Evolutionary conservation across 1,284 basidiomycete genomes (phyloP).

Genomic region (Albatrellus sp.): DNA sequence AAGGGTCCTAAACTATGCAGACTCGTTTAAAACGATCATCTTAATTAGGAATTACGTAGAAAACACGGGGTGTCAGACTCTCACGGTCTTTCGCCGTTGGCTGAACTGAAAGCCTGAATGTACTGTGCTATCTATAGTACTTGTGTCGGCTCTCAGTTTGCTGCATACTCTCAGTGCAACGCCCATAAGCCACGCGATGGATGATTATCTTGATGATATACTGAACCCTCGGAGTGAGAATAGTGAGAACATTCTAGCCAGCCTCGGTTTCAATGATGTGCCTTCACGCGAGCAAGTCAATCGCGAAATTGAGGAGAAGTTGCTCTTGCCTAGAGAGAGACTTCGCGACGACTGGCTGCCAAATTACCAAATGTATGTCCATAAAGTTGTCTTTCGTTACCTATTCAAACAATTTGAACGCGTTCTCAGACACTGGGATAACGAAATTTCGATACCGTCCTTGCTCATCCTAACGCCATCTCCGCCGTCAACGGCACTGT

Average conservation of each 20-base stretch:
- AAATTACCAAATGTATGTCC: slow-evolving; percentile 60
- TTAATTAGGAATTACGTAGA: too few relatives aligned
- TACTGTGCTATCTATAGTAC: background rate
- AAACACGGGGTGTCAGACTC: too few relatives aligned
- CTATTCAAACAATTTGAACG: background rate
- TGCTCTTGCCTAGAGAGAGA: slow-evolving; percentile 50
- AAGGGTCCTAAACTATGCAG: too few relatives aligned
- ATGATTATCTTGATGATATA: slow-evolving; percentile 21
- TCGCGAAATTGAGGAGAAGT: slow-evolving; percentile 51
- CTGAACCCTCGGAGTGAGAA: slow-evolving; percentile 28
- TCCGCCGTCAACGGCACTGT: slow-evolving; percentile 65
- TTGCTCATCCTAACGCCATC: slow-evolving; percentile 55
- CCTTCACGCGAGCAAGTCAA: slow-evolving; percentile 50
- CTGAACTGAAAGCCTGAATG: slow-evolving; percentile 33
- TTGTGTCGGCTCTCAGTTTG: background rate
- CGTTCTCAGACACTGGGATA: slow-evolving; percentile 54
- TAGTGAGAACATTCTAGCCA: slow-evolving; percentile 30
- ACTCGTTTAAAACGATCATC: too few relatives aligned
- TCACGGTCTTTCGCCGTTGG: slow-evolving; percentile 40
- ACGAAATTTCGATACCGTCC: slow-evolving; percentile 44
- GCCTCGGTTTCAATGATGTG: slow-evolving; percentile 40
- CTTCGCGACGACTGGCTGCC: slow-evolving; percentile 63
- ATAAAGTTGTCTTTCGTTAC: background rate
- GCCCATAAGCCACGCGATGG: slow-evolving; percentile 7
- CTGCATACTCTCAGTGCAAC: too few relatives aligned